phyloP scores from a whole-genome alignment of 371 early-diverging fungal genomes.

The Nematocida ironsii region DNA sequence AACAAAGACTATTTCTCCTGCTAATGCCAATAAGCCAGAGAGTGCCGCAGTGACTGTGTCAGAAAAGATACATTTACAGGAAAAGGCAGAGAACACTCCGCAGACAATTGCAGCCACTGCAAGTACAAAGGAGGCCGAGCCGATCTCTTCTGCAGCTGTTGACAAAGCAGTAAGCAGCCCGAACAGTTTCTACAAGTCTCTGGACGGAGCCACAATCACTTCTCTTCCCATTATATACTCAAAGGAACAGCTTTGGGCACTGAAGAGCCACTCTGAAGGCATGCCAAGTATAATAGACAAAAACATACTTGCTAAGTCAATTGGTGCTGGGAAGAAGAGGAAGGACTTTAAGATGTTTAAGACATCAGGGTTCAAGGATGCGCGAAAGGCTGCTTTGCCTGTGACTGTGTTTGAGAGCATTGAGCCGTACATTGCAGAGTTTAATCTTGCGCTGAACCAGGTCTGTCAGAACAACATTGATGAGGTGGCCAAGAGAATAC shows the following conservation, averaged over 20 bases:
- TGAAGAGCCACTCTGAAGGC: background rate
- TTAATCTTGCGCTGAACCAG: conserved; percentile 49
- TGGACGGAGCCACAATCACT: background rate
- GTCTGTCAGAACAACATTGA: conserved; percentile 40
- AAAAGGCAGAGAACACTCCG: background rate
- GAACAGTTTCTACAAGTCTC: too few species aligned
- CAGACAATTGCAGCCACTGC: background rate
- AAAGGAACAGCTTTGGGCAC: conserved; percentile 13
- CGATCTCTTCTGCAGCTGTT: too few species aligned
- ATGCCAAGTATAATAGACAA: conserved; percentile 1
- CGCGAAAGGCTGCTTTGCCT: conserved; percentile 12
- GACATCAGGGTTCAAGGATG: background rate
- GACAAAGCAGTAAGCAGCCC: too few species aligned
- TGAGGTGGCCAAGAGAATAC: conserved; percentile 26
- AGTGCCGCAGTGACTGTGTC: background rate
- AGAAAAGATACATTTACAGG: background rate
- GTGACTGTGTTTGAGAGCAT: conserved; percentile 30
- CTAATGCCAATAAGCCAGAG: too few species aligned
- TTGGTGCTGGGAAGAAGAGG: conserved; percentile 17
- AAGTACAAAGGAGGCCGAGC: too few species aligned
- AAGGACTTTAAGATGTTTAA: conserved; percentile 40
- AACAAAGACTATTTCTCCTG: too few species aligned
- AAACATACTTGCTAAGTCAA: conserved; percentile 3
- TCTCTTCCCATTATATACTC: conserved; percentile 33
- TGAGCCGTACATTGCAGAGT: conserved; percentile 37